These are phyloP conservation scores for Dovyalis caffra DNA, from an alignment of 345 rosid genomes.

Conservation along the genomic window DNA sequence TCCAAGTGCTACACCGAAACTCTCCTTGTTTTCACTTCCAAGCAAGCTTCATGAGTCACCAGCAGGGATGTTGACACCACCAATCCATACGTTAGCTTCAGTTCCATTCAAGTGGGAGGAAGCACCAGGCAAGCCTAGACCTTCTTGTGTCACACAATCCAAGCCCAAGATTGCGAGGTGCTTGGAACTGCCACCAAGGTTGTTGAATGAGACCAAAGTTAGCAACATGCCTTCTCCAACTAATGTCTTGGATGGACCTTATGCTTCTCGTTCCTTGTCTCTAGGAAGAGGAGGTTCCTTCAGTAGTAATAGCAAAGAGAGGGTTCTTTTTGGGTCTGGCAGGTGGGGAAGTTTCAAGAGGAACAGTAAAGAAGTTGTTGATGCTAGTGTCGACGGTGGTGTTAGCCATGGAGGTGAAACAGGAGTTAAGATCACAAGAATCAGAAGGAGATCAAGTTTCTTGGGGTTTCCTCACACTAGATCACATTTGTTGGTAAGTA, in stretches of 20 bases:
- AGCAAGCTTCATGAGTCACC: constrained; percentile 36
- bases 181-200: constrained; percentile 71
- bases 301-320: constrained; percentile 25
- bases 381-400: constrained; percentile 20
- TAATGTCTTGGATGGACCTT: constrained; percentile 55
- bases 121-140: constrained; percentile 84
- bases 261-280: neutral
- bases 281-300: neutral
- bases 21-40: constrained; percentile 54
- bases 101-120: constrained; percentile 93
- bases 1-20: constrained; percentile 40
- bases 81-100: constrained; percentile 50
- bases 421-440: constrained; percentile 45
- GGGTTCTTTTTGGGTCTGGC: constrained; percentile 39
- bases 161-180: constrained; percentile 30
- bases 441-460: constrained; percentile 46
- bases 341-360: constrained; percentile 53
- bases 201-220: constrained; percentile 35
- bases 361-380: constrained; percentile 21
- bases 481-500: constrained; percentile 57
- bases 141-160: constrained; percentile 4
- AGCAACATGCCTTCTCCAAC: constrained; percentile 48
- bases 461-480: constrained; percentile 35
- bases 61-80: constrained; percentile 57
- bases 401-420: constrained; percentile 1